phyloP scores from a whole-genome alignment of 306 rosid species.

The Glycyrrhiza uralensis region DNA sequence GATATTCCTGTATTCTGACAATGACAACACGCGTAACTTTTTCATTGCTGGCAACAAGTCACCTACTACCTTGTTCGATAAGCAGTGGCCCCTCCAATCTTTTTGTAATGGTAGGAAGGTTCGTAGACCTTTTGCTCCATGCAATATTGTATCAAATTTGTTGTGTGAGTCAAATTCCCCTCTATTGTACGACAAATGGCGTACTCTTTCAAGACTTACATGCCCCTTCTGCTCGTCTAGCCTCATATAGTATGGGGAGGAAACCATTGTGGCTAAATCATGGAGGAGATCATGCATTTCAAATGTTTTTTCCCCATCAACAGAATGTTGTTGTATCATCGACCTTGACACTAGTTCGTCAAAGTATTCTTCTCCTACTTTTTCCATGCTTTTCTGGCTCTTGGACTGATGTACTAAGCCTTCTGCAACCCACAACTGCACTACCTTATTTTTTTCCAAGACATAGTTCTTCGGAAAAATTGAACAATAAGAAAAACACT shows the following conservation, averaged over 20 bases:
- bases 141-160: background rate
- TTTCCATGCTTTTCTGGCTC: background rate
- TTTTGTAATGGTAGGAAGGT: background rate
- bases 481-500: constrained; percentile 7
- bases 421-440: constrained; percentile 38
- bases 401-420: background rate
- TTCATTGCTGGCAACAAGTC: background rate
- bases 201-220: background rate
- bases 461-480: constrained; percentile 17
- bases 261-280: constrained; percentile 26
- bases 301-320: background rate
- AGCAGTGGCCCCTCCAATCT: background rate
- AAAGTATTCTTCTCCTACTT: constrained; percentile 26
- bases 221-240: too few species aligned
- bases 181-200: constrained; percentile 9
- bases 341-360: constrained; percentile 29
- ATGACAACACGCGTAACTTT: constrained; percentile 11
- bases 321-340: background rate
- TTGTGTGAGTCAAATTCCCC: background rate
- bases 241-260: background rate
- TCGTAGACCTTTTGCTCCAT: background rate
- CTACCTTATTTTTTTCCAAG: background rate
- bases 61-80: background rate
- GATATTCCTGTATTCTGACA: background rate
- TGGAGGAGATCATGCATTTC: constrained; percentile 11